phyloP scores from a whole-genome alignment of 202 grass and related monocot genomes.

The Zoysia matrella region DNA sequence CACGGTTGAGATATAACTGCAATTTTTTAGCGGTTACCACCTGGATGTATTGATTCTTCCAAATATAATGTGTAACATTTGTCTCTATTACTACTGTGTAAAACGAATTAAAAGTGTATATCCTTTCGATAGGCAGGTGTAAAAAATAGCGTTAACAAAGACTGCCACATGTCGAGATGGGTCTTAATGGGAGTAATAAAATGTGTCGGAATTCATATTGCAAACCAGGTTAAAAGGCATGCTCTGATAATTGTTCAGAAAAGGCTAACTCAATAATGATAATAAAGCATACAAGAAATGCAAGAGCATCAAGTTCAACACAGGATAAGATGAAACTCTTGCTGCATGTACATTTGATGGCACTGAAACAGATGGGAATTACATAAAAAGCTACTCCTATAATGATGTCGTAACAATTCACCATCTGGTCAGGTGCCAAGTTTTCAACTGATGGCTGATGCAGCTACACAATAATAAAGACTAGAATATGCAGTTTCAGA shows the following conservation, averaged over 20 bases:
- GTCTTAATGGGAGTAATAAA: background rate
- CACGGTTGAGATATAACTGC: background rate
- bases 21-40: too few relatives aligned
- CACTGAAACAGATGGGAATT: background rate
- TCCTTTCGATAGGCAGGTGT: too few relatives aligned
- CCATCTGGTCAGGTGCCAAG: background rate
- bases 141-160: background rate
- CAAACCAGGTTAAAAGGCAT: background rate
- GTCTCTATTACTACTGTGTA: too few relatives aligned
- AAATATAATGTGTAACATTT: too few relatives aligned
- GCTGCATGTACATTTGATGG: background rate
- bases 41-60: too few relatives aligned
- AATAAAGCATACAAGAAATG: background rate
- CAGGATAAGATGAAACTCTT: background rate
- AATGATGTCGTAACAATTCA: background rate
- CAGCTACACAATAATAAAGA: background rate
- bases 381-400: background rate
- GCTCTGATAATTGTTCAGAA: background rate
- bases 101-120: too few relatives aligned
- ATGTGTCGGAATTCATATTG: background rate
- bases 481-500: too few relatives aligned
- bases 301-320: background rate
- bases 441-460: background rate
- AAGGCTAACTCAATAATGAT: background rate
- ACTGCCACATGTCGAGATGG: background rate